phyloP scores from a whole-genome alignment of 106 monocot genomes.

The Chionographis japonica region DNA sequence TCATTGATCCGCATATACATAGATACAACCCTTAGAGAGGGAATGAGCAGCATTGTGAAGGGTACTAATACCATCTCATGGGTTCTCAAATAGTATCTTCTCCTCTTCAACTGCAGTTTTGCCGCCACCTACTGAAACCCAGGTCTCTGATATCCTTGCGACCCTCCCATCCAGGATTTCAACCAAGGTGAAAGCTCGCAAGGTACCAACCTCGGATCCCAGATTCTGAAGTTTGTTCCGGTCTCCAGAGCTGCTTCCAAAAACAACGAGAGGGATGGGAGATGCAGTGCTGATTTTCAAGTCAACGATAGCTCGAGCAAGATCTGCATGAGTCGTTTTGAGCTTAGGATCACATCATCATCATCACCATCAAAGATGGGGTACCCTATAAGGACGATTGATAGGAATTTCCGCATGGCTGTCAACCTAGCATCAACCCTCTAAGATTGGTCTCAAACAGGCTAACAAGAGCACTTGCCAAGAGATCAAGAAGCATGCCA shows the following conservation, averaged over 20 bases:
- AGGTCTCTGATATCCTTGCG: conserved; percentile 58
- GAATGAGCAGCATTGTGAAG: too few species aligned
- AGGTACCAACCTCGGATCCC: conserved; percentile 6
- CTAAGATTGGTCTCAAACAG: too few species aligned
- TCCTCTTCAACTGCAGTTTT: conserved; percentile 35
- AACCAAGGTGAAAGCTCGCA: conserved; percentile 63
- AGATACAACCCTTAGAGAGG: too few species aligned
- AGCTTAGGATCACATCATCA: too few species aligned
- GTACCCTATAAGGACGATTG: too few species aligned
- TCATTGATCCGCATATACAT: too few species aligned
- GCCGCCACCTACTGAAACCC: conserved; percentile 47
- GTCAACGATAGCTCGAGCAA: conserved; percentile 62
- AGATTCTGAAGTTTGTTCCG: conserved; percentile 11
- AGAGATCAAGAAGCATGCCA: too few species aligned
- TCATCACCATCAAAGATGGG: too few species aligned
- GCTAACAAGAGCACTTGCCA: too few species aligned
- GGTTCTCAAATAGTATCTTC: conserved; percentile 43
- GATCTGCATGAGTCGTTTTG: conserved; percentile 41
- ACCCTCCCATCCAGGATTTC: conserved; percentile 44
- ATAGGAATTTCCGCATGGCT: too few species aligned
- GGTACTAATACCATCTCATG: neutral
- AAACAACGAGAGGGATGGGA: conserved; percentile 71
- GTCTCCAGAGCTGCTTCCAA: conserved; percentile 8
- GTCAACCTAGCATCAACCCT: too few species aligned
- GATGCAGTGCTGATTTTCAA: conserved; percentile 37